phyloP scores from a whole-genome alignment of 495 filamentous ascomycete genomes.

The Penicillium malachiteum region DNA sequence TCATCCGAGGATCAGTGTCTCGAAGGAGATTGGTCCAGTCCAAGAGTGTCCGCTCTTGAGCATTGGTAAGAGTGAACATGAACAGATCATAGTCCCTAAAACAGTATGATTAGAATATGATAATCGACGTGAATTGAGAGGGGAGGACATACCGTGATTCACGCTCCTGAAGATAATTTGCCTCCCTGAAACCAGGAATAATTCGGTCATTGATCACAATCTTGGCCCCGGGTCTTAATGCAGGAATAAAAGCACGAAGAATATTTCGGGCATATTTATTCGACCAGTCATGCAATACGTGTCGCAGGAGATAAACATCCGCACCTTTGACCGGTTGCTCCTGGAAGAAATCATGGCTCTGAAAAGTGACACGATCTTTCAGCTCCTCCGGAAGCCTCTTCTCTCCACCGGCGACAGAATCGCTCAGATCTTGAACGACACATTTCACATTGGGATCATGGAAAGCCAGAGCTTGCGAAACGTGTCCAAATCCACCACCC shows the following conservation, averaged over 20 bases:
- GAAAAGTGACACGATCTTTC: neutral
- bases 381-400: neutral
- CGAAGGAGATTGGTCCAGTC: constrained; percentile 33
- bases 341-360: neutral
- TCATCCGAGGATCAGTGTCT: constrained; percentile 27
- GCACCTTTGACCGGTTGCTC: neutral
- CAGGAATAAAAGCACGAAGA: constrained; percentile 51
- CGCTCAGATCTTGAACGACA: neutral
- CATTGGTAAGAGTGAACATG: constrained; percentile 36
- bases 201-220: constrained; percentile 46
- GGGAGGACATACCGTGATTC: constrained; percentile 8
- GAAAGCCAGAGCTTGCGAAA: neutral
- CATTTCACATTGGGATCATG: neutral
- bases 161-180: constrained; percentile 17
- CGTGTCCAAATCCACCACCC: neutral
- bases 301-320: constrained; percentile 57
- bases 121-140: neutral
- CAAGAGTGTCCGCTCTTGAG: constrained; percentile 28
- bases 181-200: constrained; percentile 26
- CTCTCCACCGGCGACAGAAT: neutral
- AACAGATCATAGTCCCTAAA: constrained; percentile 35
- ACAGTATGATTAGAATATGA: neutral
- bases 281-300: constrained; percentile 60
- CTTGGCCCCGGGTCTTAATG: constrained; percentile 52
- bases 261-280: constrained; percentile 57